Evolutionary conservation across 257 asterid genomes (phyloP).

Genomic region (Paraleonurus japonicus): DNA sequence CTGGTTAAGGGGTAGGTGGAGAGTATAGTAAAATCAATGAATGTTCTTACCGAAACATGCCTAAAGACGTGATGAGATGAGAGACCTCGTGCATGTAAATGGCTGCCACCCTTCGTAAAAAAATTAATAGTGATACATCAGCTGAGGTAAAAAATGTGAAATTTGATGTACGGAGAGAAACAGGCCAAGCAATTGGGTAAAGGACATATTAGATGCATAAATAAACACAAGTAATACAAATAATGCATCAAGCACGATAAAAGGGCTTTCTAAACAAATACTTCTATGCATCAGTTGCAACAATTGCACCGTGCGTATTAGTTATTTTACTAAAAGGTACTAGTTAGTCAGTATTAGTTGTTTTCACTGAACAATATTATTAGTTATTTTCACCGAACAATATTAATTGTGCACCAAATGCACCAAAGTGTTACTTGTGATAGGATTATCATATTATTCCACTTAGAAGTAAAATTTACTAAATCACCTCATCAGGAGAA

Average conservation of each 20-base stretch:
- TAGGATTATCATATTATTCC: neutral
- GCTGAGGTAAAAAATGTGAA: conserved; percentile 25
- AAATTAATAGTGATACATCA: conserved; percentile 27
- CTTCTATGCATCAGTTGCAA: too few species aligned
- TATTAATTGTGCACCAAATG: too few species aligned
- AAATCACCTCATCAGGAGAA: conserved; percentile 87
- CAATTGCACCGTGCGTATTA: too few species aligned
- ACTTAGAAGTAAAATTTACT: conserved; percentile 13
- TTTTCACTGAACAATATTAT: too few species aligned
- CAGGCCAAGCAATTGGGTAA: neutral
- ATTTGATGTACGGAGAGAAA: neutral
- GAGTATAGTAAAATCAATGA: neutral
- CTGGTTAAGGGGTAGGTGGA: neutral
- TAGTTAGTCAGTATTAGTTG: too few species aligned
- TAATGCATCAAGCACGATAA: conserved; percentile 13
- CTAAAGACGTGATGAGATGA: conserved; percentile 71
- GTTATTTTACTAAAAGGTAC: too few species aligned
- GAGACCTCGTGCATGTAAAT: conserved; percentile 70
- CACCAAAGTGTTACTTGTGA: too few species aligned
- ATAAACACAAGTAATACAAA: neutral
- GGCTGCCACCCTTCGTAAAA: conserved; percentile 80
- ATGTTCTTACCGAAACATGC: conserved; percentile 64
- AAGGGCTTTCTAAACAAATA: neutral
- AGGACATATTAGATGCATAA: neutral
- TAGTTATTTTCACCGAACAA: too few species aligned